phyloP scores from a whole-genome alignment of 2,329 filamentous ascomycete genomes.

The Colletotrichum zoysiae region DNA sequence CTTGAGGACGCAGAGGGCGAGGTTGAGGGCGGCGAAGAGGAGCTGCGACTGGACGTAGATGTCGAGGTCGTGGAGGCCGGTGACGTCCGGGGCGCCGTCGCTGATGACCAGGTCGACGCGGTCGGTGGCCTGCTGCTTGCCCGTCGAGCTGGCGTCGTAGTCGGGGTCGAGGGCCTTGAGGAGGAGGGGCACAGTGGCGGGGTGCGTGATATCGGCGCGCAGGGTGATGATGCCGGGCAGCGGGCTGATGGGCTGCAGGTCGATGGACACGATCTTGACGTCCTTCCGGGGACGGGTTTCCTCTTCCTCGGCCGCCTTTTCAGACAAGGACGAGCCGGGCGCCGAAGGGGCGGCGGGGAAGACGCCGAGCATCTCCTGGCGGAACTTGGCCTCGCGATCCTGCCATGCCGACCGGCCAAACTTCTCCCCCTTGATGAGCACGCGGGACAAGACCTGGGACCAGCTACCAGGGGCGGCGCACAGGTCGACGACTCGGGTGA shows the following conservation, averaged over 20 bases:
- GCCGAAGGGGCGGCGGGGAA: constrained; percentile 48
- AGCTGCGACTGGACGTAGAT: constrained; percentile 98
- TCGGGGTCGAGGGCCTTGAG: constrained; percentile 85
- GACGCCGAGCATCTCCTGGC: constrained; percentile 70
- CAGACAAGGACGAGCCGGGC: not conserved
- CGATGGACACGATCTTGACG: constrained; percentile 95
- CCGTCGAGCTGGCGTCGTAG: constrained; percentile 62
- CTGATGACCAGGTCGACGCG: constrained; percentile 95
- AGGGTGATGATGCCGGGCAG: constrained; percentile 92
- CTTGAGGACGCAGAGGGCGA: constrained; percentile 91
- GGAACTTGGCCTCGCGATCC: constrained; percentile 79
- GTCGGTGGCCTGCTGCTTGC: constrained; percentile 69
- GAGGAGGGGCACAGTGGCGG: constrained; percentile 91
- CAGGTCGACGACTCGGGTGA: constrained; percentile 93
- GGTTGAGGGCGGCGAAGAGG: constrained; percentile 92
- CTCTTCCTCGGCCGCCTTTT: constrained; percentile 42
- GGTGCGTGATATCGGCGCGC: constrained; percentile 96
- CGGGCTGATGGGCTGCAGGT: constrained; percentile 95
- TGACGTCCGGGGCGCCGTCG: constrained; percentile 96
- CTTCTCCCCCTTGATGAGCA: constrained; percentile 92
- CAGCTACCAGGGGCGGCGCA: constrained; percentile 97
- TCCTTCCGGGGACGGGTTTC: constrained; percentile 67
- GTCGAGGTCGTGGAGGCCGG: constrained; percentile 94
- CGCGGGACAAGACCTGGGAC: constrained; percentile 95
- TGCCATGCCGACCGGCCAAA: constrained; percentile 90